These are phyloP conservation scores for Auriscalpium microsporum DNA, from an alignment of 768 basidiomycete species.

Conservation along the genomic window DNA sequence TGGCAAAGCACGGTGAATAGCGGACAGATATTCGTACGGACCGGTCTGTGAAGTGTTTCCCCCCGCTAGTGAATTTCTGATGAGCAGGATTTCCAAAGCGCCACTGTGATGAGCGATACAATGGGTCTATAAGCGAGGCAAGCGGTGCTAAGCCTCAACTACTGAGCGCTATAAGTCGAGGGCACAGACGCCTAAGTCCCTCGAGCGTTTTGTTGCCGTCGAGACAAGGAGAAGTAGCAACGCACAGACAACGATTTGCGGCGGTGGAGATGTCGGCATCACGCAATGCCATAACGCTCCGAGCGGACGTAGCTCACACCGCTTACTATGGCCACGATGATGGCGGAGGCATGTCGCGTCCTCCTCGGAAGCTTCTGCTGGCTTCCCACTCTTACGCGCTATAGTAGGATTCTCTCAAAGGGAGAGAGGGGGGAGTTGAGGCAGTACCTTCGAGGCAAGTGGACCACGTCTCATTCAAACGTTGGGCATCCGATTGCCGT, in stretches of 20 bases:
- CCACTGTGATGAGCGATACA: too few species aligned
- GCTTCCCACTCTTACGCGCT: neutral
- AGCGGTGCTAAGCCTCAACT: too few species aligned
- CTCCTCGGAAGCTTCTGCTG: slow-evolving; percentile 2
- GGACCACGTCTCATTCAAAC: neutral
- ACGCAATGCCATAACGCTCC: too few species aligned
- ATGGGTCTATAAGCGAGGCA: too few species aligned
- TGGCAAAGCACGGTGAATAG: neutral
- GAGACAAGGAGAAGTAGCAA: too few species aligned
- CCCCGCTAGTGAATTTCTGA: neutral
- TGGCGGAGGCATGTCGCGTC: slow-evolving; percentile 1
- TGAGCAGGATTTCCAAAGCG: neutral
- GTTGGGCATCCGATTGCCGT: neutral
- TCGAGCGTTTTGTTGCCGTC: too few species aligned
- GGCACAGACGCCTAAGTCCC: too few species aligned
- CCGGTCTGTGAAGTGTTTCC: neutral
- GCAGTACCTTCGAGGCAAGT: neutral
- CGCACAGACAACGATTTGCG: too few species aligned
- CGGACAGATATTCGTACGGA: neutral
- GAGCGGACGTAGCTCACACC: too few species aligned
- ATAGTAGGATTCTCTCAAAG: neutral
- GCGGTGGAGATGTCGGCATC: neutral
- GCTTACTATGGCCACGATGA: neutral
- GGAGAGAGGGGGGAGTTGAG: neutral
- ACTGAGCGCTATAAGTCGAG: too few species aligned